Evolutionary conservation across 768 basidiomycete species (phyloP), one percentile per base, ranked within the genome.

Genomic region (Pleurotus salmoneostramineus): DNA sequence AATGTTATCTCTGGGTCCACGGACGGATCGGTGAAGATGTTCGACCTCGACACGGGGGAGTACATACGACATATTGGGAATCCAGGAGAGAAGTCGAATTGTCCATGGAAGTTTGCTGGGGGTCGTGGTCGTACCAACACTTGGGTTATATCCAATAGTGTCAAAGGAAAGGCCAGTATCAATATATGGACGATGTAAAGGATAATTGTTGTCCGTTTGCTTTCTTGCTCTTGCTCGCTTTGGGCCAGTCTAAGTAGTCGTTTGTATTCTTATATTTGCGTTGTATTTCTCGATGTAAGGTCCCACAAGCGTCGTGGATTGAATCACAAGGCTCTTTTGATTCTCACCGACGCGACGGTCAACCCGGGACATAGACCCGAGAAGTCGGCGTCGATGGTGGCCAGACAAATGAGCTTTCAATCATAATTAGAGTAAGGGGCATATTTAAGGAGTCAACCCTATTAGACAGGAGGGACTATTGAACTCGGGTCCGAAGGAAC

Each of bases 1-100:
- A 3, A 52, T 21, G 34, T 52, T 21, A 36, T 52, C 34, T 52
- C 50, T n/a, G 50, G 50, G 10, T 52, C 50, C 6, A 52, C 50
- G 8, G 50, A 52, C 17, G 50, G 50, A 5, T 36, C 50, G 36
- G 50, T 52, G 6, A 52, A 52, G 36, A 35, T 52, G 50, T 52
- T 31, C 6, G 50, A 52, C 12, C 6, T 37, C 1, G 33, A 17
- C 3, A 36, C 50, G 5, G 50, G 50, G 6, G 36, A 10, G 34
- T 47, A 56, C 27, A 52, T 8, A 12, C 50, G 50, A 21, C 50
- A 52, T 11, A 17, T 52, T 8, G 50, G 50, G n/a, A 2, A 52
- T 4, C 34, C 50, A 6, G 50, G 50, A 4, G 50, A 52, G 21
- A 33, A 33, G 12, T 12, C 34, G 2, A 37, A 12, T 14, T 35